A percentile compares a stretch with the other conserved stretches of the same genome.
Evolutionary conservation across 495 filamentous ascomycete genomes (phyloP).

Genomic region (Penicillium lagena): DNA sequence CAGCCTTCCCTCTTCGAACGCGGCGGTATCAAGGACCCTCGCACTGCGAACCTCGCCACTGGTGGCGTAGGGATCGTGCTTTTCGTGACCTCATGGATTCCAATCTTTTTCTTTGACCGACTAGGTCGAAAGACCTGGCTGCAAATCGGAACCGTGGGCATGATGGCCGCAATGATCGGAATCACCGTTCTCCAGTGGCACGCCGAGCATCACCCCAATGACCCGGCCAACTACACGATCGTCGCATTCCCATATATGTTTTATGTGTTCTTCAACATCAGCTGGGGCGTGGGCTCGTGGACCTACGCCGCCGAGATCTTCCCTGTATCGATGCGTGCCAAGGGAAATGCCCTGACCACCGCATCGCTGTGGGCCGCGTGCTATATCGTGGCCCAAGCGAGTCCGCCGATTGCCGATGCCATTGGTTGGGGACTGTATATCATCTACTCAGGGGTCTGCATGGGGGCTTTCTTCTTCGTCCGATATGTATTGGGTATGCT

Average conservation of each 20-base stretch:
- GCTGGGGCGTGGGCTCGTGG: slow-evolving; percentile 18
- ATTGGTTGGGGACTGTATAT: slow-evolving; percentile 68
- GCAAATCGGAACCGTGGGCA: slow-evolving; percentile 46
- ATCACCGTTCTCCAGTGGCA: slow-evolving; percentile 49
- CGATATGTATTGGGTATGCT: slow-evolving; percentile 6
- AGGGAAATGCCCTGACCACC: slow-evolving; percentile 18
- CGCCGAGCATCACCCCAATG: slow-evolving; percentile 27
- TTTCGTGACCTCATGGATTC: slow-evolving; percentile 15
- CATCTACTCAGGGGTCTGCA: slow-evolving; percentile 60
- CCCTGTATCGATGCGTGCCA: slow-evolving; percentile 20
- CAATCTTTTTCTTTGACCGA: slow-evolving; percentile 15
- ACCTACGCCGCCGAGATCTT: slow-evolving; percentile 19
- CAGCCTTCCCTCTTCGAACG: slow-evolving; percentile 14
- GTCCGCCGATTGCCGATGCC: slow-evolving; percentile 56
- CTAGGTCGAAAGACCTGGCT: slow-evolving; percentile 18
- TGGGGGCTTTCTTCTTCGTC: slow-evolving; percentile 46
- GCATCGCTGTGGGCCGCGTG: slow-evolving; percentile 23
- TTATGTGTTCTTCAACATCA: slow-evolving; percentile 59
- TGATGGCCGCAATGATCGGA: slow-evolving; percentile 64
- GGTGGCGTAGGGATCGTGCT: slow-evolving; percentile 15
- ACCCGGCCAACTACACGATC: slow-evolving; percentile 61
- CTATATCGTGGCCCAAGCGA: slow-evolving; percentile 60
- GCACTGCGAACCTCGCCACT: slow-evolving; percentile 12
- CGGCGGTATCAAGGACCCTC: slow-evolving; percentile 14
- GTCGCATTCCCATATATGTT: slow-evolving; percentile 74